Evolutionary conservation across 2,329 filamentous ascomycete genomes (phyloP), one percentile per base, ranked within the genome.

Genomic region (Aspergillus ruber): DNA sequence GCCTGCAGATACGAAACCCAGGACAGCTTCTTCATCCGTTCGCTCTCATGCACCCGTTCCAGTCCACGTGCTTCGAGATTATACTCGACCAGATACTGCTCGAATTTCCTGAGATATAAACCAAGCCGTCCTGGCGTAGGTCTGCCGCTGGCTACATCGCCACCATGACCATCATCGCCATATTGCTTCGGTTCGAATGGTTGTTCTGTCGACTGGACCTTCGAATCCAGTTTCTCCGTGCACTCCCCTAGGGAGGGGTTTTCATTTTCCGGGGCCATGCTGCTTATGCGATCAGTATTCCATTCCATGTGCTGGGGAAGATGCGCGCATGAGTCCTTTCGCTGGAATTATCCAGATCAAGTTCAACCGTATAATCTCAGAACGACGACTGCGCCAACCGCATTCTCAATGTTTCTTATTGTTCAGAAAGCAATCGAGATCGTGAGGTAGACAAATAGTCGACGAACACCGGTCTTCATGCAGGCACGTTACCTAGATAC

Each of bases 61-160:
- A 83, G 82, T 7, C 81, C 81, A 41, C 81, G 75, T 10, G 77
- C 74, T 59, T 84, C 81, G 42, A 82, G 66, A 40, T 70, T 70
- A 54, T 70, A 72, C 50, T 66, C 66, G n/a, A 70, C 55, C 12
- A 72, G 59, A 40, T 65, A 63, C 36, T 63, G 59, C 59, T 73
- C 71, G 49, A 73, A 69, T 12, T 57, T 54, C 50, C 56, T 60
- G 42, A 66, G 46, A 43, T 65, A 56, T 7, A 56, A 56, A 27
- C 60, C 60, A 27, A 70, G 40, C 23, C 62, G 62, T 6, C 55
- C 50, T n/a, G 58, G 51, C 29, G 55, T 45, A 45, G 49, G 54
- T 6, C 48, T 42, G 23, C 50, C 48, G 44, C 48, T 47, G 20
- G 42, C 47, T 32, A 48, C 50, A 12, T 17, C 42, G 27, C 8